Base-by-base conservation (phyloP, 495 filamentous ascomycete species). In the Penicillium subrubescens region DNA sequence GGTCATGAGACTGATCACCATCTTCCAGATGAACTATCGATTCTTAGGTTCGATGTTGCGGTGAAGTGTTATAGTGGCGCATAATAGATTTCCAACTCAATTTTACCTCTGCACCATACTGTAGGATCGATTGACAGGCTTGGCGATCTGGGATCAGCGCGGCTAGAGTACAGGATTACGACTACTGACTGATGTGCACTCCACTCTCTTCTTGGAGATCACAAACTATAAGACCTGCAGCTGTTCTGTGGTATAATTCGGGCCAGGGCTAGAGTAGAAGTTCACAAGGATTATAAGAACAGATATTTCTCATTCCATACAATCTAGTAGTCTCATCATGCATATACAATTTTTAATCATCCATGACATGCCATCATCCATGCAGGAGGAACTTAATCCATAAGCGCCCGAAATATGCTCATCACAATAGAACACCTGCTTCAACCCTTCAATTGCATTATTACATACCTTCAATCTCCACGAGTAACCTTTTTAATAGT, bases 401-500 rank as follows among this genome's bases (percentile, higher is more conserved):
- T 31, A 52, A 29, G 48, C 48, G 27, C 48, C 48, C 48, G 25
- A 31, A 27, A 48, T 52, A 52, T 52, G 48, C 48, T 31, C 25
- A 31, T 31, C 15, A 11, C 48, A 31, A 33, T 8, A 17, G 25
- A 31, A 31, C 48, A 31, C 14, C 27, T 31, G 23, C 14, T n/a
- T 31, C 7, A n/a, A 29, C 11, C 14, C 15, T 12, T 12, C 48
- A 51, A 25, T 15, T 14, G 14, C 25, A 27, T 6, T 4, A 31
- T n/a, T n/a, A 17, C 15, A 7, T 29, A 7, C 2, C 12, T 25
- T 52, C 48, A 29, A 51, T 51, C 48, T 11, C 12, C 48, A 5
- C 48, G 25, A 29, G 25, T 31, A 52, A 64, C 23, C 31, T 50
- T 34, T 59, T 56, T 52, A 21, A 33, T n/a, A 48, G 51, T 37